Conservation (phyloP, 805 yeast species). For the Saccharomyces eubayanus region DNA sequence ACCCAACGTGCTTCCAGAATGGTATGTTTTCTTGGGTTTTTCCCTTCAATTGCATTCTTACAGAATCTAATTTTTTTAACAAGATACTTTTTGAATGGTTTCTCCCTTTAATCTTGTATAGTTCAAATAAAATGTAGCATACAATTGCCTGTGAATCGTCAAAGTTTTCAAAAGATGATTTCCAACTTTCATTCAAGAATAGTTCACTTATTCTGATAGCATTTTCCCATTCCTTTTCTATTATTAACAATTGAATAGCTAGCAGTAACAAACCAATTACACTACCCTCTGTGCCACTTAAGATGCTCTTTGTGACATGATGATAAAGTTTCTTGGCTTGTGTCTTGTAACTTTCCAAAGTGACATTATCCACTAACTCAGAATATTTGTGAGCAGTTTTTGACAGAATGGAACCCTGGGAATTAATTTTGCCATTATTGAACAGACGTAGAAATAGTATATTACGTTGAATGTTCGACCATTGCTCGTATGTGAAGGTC, state of each 20-base stretch:
- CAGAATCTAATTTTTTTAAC: conserved; percentile 9
- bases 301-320: conserved; percentile 13
- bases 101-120: conserved; percentile 20
- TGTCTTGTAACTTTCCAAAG: conserved; percentile 22
- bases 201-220: conserved; percentile 24
- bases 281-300: conserved; percentile 16
- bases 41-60: not conserved
- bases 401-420: conserved; percentile 15
- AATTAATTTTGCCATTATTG: conserved; percentile 17
- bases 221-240: conserved; percentile 24
- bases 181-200: conserved; percentile 13
- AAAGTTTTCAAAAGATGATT: not conserved
- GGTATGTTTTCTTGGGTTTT: conserved; percentile 3
- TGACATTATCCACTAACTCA: conserved; percentile 16
- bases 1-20: conserved; percentile 27
- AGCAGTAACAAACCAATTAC: conserved; percentile 20
- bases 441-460: conserved; percentile 19
- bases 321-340: conserved; percentile 27
- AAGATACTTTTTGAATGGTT: conserved; percentile 14
- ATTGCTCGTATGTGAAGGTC: conserved; percentile 22
- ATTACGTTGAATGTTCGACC: conserved; percentile 19
- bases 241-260: conserved; percentile 21
- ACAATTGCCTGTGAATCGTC: conserved; percentile 1
- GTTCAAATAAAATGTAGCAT: conserved; percentile 19
- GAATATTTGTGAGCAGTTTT: conserved; percentile 20